Base-by-base conservation (phyloP, 2,329 filamentous ascomycete species). In the Setomelanomma holmii region DNA sequence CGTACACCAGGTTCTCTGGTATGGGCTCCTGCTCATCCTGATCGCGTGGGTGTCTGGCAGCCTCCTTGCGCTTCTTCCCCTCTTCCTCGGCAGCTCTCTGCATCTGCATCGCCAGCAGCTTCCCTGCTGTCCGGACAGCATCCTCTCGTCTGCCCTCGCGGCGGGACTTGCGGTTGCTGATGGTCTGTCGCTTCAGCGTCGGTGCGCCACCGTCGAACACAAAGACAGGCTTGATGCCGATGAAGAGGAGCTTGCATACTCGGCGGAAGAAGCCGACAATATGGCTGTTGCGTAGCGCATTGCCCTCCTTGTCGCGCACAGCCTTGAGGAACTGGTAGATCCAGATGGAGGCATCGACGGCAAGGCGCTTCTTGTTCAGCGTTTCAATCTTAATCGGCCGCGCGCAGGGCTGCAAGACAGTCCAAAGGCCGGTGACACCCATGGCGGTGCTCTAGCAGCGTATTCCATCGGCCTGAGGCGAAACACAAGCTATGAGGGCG, bases 291-390 rank as follows among this genome's bases (percentile, higher is more conserved):
- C 93, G 91, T 45, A 99, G 82, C 1, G 95, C 95, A 71, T 99
- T 96, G 47, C 95, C 95, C 76, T 99, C 95, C 70, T 98, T 97
- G 78, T 99, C 95, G 66, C 95, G 93, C 10, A 99, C 95, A 8
- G 96, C 95, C 79, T 99, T 99, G 66, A 99, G 86, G 70, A 99
- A 99, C 72, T 99, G 95, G 81, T 99, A 99, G 66, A 99, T 98
- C 95, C 95, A 99, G 73, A 99, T 99, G 11, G 93, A 97, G 52
- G 96, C 95, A 78, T 99, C 95, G 62, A 99, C 91, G 40, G 95
- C 96, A 43, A 99, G 89, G 14, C 95, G 91, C 78, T 96, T 97
- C 64, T 90, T 91, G 75, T 98, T 98, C 55, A 99, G 86, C 12
- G 93, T 96, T 66, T 96, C 93, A 66, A 99, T 89, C 75, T 96